Conservation (phyloP, 2,329 filamentous ascomycete genomes). For the Pseudopithomyces chartarum region DNA sequence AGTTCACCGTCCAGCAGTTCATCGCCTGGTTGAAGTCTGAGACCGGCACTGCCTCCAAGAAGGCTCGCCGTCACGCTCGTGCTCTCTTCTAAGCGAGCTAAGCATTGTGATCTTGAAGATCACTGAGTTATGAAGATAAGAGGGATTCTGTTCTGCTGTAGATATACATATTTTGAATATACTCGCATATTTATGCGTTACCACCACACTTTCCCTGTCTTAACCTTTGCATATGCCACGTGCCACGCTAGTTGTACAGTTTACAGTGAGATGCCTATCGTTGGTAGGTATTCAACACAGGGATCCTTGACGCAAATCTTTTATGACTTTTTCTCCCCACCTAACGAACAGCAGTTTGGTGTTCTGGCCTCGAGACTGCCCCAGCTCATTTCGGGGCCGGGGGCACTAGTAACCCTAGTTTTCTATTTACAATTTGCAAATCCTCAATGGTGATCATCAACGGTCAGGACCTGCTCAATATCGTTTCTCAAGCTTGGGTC, state of each 20-base stretch:
- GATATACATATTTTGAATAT: constrained; percentile 6
- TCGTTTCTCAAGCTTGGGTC: too few relatives aligned
- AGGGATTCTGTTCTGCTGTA: constrained; percentile 7
- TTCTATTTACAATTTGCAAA: too few relatives aligned
- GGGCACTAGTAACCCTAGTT: too few relatives aligned
- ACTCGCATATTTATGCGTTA: neutral
- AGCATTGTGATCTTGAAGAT: neutral
- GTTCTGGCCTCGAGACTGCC: too few relatives aligned
- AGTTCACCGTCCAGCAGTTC: constrained; percentile 41
- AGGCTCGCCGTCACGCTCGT: constrained; percentile 35
- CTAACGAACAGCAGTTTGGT: too few relatives aligned
- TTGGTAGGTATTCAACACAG: neutral
- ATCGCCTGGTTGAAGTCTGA: constrained; percentile 38
- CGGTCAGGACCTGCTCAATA: too few relatives aligned
- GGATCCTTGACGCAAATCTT: neutral
- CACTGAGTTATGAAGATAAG: constrained; percentile 1
- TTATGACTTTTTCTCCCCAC: too few relatives aligned
- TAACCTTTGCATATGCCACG: neutral
- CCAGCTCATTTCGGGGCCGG: too few relatives aligned
- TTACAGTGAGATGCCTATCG: neutral
- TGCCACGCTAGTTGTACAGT: neutral
- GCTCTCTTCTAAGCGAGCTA: constrained; percentile 23
- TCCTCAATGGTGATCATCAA: too few relatives aligned
- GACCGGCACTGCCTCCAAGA: constrained; percentile 24
- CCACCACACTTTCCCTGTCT: neutral